phyloP scores from a whole-genome alignment of 306 rosid species.

The Pueraria montana region DNA sequence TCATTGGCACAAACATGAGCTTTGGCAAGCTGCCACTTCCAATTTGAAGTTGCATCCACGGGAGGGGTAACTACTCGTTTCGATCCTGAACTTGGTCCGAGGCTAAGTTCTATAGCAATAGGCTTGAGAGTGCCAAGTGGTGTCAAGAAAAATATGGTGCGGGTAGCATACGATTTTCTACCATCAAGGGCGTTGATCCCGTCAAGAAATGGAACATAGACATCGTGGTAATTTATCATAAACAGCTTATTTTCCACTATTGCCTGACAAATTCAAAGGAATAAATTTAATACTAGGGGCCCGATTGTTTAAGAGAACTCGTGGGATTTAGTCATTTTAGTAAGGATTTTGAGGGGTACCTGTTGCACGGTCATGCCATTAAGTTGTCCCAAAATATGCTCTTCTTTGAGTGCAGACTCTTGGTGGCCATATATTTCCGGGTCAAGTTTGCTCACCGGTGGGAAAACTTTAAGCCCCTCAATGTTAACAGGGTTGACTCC shows the following conservation, averaged over 20 bases:
- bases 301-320: background rate
- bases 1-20: conserved; percentile 88
- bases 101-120: conserved; percentile 86
- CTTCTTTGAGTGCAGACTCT: conserved; percentile 79
- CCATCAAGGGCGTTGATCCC: conserved; percentile 78
- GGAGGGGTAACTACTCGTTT: conserved; percentile 74
- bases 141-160: conserved; percentile 75
- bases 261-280: conserved; percentile 57
- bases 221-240: conserved; percentile 77
- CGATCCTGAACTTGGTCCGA: conserved; percentile 63
- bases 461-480: conserved; percentile 74
- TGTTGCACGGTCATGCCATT: conserved; percentile 84
- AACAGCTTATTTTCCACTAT: conserved; percentile 73
- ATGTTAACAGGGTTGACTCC: conserved; percentile 82
- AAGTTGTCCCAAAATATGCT: conserved; percentile 73
- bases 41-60: conserved; percentile 73
- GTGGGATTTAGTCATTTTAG: background rate
- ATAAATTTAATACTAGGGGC: background rate
- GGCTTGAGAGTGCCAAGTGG: conserved; percentile 79
- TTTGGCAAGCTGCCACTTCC: conserved; percentile 93
- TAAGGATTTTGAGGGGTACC: conserved; percentile 49
- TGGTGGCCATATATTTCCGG: conserved; percentile 70
- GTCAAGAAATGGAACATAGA: conserved; percentile 80
- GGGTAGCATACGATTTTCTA: conserved; percentile 83
- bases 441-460: conserved; percentile 90